Evolutionary conservation across 2,329 filamentous ascomycete species (phyloP), one percentile per base, ranked within the genome.

Genomic region (Dothidotthia symphoricarpi): DNA sequence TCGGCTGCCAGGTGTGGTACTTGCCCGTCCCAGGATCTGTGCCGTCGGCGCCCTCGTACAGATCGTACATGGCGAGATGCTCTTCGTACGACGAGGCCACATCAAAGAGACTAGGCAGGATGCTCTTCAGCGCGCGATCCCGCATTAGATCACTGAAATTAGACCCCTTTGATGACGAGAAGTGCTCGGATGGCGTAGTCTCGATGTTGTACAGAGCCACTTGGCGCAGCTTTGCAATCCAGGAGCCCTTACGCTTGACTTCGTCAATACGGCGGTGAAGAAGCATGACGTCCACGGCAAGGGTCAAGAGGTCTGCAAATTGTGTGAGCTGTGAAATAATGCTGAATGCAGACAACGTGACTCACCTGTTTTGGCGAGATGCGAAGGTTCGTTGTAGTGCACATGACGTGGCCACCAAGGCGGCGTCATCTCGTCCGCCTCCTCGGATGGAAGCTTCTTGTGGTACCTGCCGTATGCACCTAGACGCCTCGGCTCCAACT

Each of bases 341-440:
- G 16, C 10, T 16, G 7, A 3, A n/a, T 1, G 16, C 7, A 7
- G n/a, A 15, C 4, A 16, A 3, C 7, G 3, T 15, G 6, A 8
- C 3, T 10, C 11, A 61, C 61, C 42, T n/a, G 46, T 26, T 25
- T 55, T 51, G 28, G 53, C 53, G 7, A 66, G 44, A 29, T 66
- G 62, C 3, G 62, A 56, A 6, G 62, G 61, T 27, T 66, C 62
- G n/a, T 47, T 48, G 32, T 63, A 64, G 6, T 43, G 52, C 10
- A 62, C 49, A 22, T 50, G 40, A 1, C 24, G 24, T 10, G 62
- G 61, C 62, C 62, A 66, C 60, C 61, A 63, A 3, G 51, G 53
- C 7, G 60, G 54, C 6, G 45, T 49, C 16, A 41, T 34, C 26
- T 43, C 41, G 16, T 45, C 34, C 13, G 41, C 36, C 14, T 34